Evolutionary conservation across 108 stramenopile genomes (phyloP).

Genomic region (Nitzschia sp.): DNA sequence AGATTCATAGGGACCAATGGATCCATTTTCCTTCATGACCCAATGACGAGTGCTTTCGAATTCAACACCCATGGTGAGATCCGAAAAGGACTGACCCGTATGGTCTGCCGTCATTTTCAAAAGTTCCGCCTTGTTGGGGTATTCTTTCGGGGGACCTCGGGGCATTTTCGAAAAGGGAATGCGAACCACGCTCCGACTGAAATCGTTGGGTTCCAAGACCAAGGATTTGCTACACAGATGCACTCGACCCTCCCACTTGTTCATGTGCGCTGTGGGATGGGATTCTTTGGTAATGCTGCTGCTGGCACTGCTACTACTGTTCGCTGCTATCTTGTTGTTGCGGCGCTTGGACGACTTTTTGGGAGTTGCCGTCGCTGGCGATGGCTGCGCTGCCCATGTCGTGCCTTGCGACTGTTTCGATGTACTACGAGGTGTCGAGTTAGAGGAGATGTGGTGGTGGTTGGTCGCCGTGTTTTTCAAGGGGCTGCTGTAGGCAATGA

Average conservation of each 20-base stretch:
- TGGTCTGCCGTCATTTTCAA: neutral
- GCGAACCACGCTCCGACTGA: slow-evolving; percentile 59
- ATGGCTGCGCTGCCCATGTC: slow-evolving; percentile 9
- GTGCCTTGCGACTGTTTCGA: slow-evolving; percentile 9
- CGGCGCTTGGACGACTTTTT: slow-evolving; percentile 15
- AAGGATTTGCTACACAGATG: slow-evolving; percentile 74
- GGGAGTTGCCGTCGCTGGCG: neutral
- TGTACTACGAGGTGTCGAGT: neutral
- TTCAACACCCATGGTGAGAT: slow-evolving; percentile 34
- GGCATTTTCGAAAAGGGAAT: slow-evolving; percentile 66
- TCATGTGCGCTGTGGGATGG: slow-evolving; percentile 54
- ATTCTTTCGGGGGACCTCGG: slow-evolving; percentile 45
- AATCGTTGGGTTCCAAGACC: slow-evolving; percentile 82
- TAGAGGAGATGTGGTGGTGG: neutral
- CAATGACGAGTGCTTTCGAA: slow-evolving; percentile 44
- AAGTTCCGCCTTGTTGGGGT: slow-evolving; percentile 26
- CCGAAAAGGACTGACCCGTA: slow-evolving; percentile 16
- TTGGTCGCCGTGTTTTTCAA: slow-evolving; percentile 11
- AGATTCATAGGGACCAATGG: slow-evolving; percentile 57
- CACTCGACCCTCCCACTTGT: slow-evolving; percentile 67
- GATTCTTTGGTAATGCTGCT: slow-evolving; percentile 36
- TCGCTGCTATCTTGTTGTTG: slow-evolving; percentile 17
- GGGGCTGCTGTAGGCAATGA: slow-evolving; percentile 50
- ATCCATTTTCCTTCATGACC: slow-evolving; percentile 62
- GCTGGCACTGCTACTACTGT: too few species aligned